Conservation (phyloP, 352 stramenopile species). For the Phytophthora tubulina region DNA sequence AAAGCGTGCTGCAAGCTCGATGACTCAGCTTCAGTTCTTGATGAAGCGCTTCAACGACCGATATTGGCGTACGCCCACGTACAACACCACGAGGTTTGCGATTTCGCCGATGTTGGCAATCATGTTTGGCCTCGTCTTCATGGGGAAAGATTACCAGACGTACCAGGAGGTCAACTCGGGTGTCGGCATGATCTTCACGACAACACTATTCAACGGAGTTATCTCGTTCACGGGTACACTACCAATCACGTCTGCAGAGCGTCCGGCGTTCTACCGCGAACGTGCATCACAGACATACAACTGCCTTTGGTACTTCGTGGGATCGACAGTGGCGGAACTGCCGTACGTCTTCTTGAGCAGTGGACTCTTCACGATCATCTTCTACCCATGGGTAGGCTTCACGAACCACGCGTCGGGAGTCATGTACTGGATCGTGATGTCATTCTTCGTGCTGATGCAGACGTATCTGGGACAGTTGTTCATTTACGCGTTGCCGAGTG, state of each 20-base stretch:
- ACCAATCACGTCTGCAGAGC: conserved; percentile 9
- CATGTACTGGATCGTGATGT: conserved; percentile 24
- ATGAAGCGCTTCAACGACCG: conserved; percentile 21
- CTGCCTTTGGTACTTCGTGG: conserved; percentile 22
- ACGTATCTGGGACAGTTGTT: conserved; percentile 22
- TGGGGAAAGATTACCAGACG: conserved; percentile 19
- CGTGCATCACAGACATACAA: conserved; percentile 23
- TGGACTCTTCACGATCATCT: conserved; percentile 18
- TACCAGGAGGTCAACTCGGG: conserved; percentile 24
- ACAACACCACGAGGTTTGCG: conserved; percentile 22
- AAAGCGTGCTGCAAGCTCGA: conserved; percentile 16
- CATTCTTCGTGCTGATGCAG: conserved; percentile 26
- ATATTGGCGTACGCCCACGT: conserved; percentile 25
- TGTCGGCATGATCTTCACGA: conserved; percentile 12
- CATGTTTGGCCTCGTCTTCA: conserved; percentile 18
- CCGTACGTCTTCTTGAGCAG: conserved; percentile 16
- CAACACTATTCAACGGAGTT: conserved; percentile 16
- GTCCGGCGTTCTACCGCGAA: conserved; percentile 11
- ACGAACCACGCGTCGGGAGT: conserved; percentile 17
- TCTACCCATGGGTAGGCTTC: conserved; percentile 22
- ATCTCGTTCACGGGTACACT: conserved; percentile 19
- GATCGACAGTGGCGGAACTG: conserved; percentile 16
- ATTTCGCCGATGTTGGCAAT: conserved; percentile 20
- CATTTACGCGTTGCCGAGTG: conserved; percentile 21
- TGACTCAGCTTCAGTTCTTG: conserved; percentile 23